Conservation (phyloP, 495 filamentous ascomycete genomes). For the Xylaria curta region DNA sequence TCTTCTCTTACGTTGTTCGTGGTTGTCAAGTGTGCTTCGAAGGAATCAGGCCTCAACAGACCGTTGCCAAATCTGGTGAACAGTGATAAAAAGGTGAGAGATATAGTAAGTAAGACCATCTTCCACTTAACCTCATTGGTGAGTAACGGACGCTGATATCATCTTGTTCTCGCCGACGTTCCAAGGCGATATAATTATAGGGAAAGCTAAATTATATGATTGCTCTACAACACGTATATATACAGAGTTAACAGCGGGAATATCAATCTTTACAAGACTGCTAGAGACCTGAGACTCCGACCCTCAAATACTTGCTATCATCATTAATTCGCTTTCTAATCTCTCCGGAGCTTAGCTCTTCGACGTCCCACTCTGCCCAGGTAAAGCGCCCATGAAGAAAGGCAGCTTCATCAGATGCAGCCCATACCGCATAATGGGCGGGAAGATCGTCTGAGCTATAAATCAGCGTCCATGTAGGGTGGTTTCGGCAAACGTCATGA, state of each 20-base stretch:
- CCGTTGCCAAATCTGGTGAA: not conserved
- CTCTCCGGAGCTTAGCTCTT: slow-evolving; percentile 50
- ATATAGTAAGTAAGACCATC: not conserved
- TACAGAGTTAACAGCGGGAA: not conserved
- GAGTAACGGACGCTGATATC: not conserved
- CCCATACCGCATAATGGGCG: slow-evolving; percentile 57
- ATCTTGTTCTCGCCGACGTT: no score
- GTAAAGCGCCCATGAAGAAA: slow-evolving; percentile 59
- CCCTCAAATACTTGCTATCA: slow-evolving; percentile 37
- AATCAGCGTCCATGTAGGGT: not conserved
- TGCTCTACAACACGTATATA: not conserved
- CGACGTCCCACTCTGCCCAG: slow-evolving; percentile 59
- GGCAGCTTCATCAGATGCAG: slow-evolving; percentile 50
- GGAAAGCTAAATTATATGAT: not conserved
- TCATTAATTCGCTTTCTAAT: slow-evolving; percentile 42
- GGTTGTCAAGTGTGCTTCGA: not conserved
- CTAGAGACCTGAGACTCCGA: slow-evolving; percentile 35
- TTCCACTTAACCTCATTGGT: not conserved
- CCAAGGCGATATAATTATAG: no score
- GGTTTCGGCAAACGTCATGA: not conserved
- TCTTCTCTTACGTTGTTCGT: not conserved
- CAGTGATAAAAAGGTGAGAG: not conserved
- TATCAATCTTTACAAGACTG: not conserved
- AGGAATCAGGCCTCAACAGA: not conserved
- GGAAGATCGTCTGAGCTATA: slow-evolving; percentile 47